Conservation (phyloP, 2,329 filamentous ascomycete species). For the Nigrospora sphaerica region DNA sequence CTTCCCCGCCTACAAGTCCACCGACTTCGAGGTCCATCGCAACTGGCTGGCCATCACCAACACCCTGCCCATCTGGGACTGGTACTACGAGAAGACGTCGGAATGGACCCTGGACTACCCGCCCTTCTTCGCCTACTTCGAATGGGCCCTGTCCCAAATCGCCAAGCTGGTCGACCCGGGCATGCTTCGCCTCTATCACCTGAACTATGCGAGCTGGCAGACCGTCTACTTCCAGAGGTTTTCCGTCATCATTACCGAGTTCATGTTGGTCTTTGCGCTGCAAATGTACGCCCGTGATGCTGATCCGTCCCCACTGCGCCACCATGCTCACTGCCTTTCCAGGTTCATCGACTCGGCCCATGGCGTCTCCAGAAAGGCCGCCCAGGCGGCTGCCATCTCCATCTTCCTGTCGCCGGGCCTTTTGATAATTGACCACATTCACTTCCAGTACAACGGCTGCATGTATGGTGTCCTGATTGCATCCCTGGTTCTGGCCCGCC, state of each 20-base stretch:
- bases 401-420: constrained; percentile 87
- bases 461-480: constrained; percentile 86
- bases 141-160: constrained; percentile 81
- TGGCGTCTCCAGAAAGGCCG: constrained; percentile 58
- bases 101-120: constrained; percentile 99
- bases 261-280: constrained; percentile 77
- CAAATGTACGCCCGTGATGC: constrained; percentile 49
- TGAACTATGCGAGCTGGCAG: constrained; percentile 86
- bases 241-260: constrained; percentile 81
- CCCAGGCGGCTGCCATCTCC: constrained; percentile 81
- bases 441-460: constrained; percentile 97
- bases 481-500: constrained; percentile 76
- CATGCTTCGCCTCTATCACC: constrained; percentile 75
- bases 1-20: constrained; percentile 96
- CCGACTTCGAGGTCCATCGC: constrained; percentile 96
- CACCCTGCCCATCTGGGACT: constrained; percentile 77
- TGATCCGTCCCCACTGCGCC: background rate
- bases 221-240: constrained; percentile 87
- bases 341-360: constrained; percentile 72
- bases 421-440: constrained; percentile 93
- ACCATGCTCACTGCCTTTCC: background rate
- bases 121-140: constrained; percentile 95
- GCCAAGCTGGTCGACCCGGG: constrained; percentile 70
- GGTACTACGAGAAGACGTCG: constrained; percentile 96
- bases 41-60: constrained; percentile 98